These are phyloP conservation scores for Trichosporon coremiiforme DNA, from an alignment of 1,284 basidiomycete genomes.

Conservation along the genomic window DNA sequence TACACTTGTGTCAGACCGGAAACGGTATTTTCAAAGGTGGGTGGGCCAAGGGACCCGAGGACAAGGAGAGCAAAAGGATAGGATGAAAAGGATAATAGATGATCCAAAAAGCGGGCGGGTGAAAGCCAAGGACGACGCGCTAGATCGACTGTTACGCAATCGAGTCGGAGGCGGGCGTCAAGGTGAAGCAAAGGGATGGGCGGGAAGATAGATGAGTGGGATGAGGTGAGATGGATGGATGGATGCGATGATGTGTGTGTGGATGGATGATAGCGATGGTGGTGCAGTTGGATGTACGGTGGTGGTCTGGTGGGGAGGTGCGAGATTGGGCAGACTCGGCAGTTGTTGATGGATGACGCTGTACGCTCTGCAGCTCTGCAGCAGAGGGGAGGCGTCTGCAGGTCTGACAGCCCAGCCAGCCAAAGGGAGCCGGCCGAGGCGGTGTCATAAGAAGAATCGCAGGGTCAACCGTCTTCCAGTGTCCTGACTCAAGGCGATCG, in stretches of 20 bases:
- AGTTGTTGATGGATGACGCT: background rate
- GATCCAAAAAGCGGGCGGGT: background rate
- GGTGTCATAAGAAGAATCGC: slow-evolving; percentile 14
- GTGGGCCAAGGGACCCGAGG: background rate
- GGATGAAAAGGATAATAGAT: background rate
- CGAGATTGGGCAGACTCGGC: background rate
- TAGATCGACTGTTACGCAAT: background rate
- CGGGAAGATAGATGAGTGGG: background rate
- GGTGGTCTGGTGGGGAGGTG: background rate
- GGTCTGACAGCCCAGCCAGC: background rate
- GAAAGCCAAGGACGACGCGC: background rate
- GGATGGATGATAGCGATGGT: background rate
- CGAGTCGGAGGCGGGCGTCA: too few relatives aligned
- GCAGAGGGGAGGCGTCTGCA: too few relatives aligned
- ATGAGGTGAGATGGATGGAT: background rate
- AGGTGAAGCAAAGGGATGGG: too few relatives aligned
- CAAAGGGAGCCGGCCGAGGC: background rate
- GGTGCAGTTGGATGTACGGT: background rate
- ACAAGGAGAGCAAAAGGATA: too few relatives aligned
- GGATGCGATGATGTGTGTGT: background rate
- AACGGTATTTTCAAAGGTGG: background rate
- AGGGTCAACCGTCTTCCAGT: background rate
- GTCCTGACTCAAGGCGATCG: slow-evolving; percentile 9
- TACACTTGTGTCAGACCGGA: background rate
- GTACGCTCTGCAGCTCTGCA: background rate